phyloP scores from a whole-genome alignment of 2,329 filamentous ascomycete genomes.

The Arachnomyces sp. region DNA sequence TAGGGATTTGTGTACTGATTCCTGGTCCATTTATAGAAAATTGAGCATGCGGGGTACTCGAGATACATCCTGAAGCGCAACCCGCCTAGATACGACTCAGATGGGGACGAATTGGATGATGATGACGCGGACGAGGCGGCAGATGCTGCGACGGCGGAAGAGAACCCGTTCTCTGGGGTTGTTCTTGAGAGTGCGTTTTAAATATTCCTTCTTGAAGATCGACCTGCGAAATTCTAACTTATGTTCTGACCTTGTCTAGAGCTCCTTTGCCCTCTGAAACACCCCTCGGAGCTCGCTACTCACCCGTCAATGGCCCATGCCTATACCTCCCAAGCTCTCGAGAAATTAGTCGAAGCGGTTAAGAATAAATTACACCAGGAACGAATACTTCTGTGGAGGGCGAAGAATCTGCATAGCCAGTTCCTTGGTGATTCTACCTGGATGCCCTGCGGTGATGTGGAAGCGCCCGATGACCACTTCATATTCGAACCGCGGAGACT shows the following conservation, averaged over 20 bases:
- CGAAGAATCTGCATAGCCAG: slow-evolving; percentile 49
- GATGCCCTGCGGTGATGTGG: slow-evolving; percentile 48
- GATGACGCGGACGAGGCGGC: slow-evolving; percentile 51
- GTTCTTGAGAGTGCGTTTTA: slow-evolving; percentile 44
- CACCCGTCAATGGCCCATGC: slow-evolving; percentile 52
- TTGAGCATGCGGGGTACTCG: slow-evolving; percentile 55
- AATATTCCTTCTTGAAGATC: slow-evolving; percentile 5
- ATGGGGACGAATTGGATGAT: slow-evolving; percentile 53
- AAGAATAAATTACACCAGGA: slow-evolving; percentile 52
- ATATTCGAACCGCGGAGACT: slow-evolving; percentile 35
- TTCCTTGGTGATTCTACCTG: slow-evolving; percentile 54
- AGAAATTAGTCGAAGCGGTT: slow-evolving; percentile 48
- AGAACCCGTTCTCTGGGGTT: slow-evolving; percentile 54
- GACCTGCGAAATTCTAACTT: slow-evolving; percentile 2
- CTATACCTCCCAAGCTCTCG: slow-evolving; percentile 52
- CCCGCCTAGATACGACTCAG: slow-evolving; percentile 53
- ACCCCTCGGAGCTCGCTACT: slow-evolving; percentile 50
- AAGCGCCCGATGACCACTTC: slow-evolving; percentile 42
- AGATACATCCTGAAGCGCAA: slow-evolving; percentile 52
- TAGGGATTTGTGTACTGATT: not conserved
- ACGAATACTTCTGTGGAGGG: slow-evolving; percentile 46
- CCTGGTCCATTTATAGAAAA: slow-evolving; percentile 35
- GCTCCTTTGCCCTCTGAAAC: slow-evolving; percentile 53
- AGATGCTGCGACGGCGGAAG: slow-evolving; percentile 50
- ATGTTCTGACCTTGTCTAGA: slow-evolving; percentile 28